Evolutionary conservation across 2,329 filamentous ascomycete genomes (phyloP).

Genomic region (Ophiocordyceps polyrhachis-furcata): DNA sequence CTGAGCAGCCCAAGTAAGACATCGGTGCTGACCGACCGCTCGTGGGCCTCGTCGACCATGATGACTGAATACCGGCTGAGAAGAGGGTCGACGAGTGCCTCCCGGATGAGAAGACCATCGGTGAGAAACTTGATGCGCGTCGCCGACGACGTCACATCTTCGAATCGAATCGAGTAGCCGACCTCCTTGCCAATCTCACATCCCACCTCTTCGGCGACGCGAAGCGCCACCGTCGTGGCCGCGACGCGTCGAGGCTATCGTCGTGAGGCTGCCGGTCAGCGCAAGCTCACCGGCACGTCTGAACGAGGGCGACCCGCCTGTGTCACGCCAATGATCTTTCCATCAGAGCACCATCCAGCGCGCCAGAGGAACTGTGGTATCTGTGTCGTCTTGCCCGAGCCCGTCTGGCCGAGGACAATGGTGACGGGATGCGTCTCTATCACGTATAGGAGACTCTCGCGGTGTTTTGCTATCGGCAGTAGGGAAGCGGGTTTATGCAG

Average conservation of each 20-base stretch:
- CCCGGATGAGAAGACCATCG: constrained; percentile 75
- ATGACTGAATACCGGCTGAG: constrained; percentile 84
- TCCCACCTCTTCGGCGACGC: constrained; percentile 77
- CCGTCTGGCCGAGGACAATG: constrained; percentile 83
- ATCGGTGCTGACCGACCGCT: constrained; percentile 82
- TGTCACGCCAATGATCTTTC: constrained; percentile 71
- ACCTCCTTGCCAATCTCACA: constrained; percentile 79
- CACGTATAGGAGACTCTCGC: constrained; percentile 62
- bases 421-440: constrained; percentile 72
- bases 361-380: constrained; percentile 80
- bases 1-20: constrained; percentile 77
- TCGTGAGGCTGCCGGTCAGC: neutral
- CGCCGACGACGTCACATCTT: constrained; percentile 70
- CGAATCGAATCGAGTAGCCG: constrained; percentile 82
- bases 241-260: constrained; percentile 69
- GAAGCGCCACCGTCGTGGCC: constrained; percentile 70
- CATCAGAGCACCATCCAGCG: constrained; percentile 74
- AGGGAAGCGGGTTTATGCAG: constrained; percentile 71
- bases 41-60: constrained; percentile 96
- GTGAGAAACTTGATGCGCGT: constrained; percentile 93
- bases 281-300: neutral
- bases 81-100: constrained; percentile 83
- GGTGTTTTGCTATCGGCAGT: constrained; percentile 73
- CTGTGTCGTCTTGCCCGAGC: constrained; percentile 90
- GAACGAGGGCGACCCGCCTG: constrained; percentile 40